These are phyloP conservation scores for Rhodosporidiobolus odoratus DNA, from an alignment of 768 basidiomycete genomes.

Conservation along the genomic window DNA sequence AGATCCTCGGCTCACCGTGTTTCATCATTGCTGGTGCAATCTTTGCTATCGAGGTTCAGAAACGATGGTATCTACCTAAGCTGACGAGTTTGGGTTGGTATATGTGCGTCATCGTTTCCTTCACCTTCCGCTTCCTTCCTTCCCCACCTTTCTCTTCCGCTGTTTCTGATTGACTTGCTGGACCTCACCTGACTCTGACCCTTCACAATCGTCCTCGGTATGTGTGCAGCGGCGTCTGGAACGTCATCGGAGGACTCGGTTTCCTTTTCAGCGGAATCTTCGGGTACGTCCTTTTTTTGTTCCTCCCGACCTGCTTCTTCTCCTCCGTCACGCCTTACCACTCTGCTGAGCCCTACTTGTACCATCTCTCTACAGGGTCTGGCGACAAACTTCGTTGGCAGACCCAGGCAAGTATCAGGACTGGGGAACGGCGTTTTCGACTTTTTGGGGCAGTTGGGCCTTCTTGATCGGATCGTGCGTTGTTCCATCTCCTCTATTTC, in stretches of 20 bases:
- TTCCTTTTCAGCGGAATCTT: constrained; percentile 37
- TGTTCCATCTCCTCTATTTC: not conserved
- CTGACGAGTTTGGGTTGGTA: constrained; percentile 24
- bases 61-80: constrained; percentile 28
- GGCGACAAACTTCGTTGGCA: not conserved
- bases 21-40: constrained; percentile 30
- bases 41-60: constrained; percentile 35
- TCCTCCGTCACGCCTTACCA: too few species aligned
- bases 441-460: constrained; percentile 36
- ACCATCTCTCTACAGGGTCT: constrained; percentile 6
- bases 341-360: not conserved
- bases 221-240: constrained; percentile 32
- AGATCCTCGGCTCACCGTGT: constrained; percentile 33
- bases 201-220: not conserved
- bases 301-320: too few species aligned
- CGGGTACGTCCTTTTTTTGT: constrained; percentile 7
- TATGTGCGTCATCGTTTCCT: constrained; percentile 13
- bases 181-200: too few species aligned
- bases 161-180: too few species aligned
- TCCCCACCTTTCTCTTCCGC: not conserved
- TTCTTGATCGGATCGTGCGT: constrained; percentile 30
- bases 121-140: too few species aligned
- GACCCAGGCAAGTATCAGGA: constrained; percentile 10
- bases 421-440: constrained; percentile 36
- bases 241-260: constrained; percentile 34